Evolutionary conservation across 768 basidiomycete species (phyloP), one percentile per base, ranked within the genome.

Genomic region (Kwoniella pini): DNA sequence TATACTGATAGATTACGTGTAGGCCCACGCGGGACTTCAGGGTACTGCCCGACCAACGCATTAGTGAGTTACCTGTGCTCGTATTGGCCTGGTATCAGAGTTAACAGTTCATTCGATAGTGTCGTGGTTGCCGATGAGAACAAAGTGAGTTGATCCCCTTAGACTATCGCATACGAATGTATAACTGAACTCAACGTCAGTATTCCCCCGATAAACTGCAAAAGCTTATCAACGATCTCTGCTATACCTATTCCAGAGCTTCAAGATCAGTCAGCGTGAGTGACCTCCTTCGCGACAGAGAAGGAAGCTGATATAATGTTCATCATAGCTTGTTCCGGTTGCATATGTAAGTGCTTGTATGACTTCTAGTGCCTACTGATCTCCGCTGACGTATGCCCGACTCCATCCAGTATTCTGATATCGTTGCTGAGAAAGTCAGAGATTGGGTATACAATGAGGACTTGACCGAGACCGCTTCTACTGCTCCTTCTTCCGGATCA

Each of bases 41-140:
- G 76, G 76, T 22, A 78, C 76, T 2, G 74, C 76, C 7, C 44
- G 68, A n/a, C 74, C 76, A 1, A 78, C 76, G 12, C 76, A 77
- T 46, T 74, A 75, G 67, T 71, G 27, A 53, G 70, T n/a, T n/a
- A n/a, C n/a, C n/a, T n/a, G n/a, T n/a, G n/a, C n/a, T n/a, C n/a
- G n/a, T n/a, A n/a, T n/a, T n/a, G n/a, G n/a, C n/a, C n/a, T n/a
- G n/a, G n/a, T n/a, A n/a, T n/a, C n/a, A n/a, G n/a, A n/a, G n/a
- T n/a, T n/a, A n/a, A n/a, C 50, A 12, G 9, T 7, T 24, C 38
- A n/a, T 6, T 12, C 13, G 17, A 28, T 22, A 15, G 36, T 53
- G 30, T 51, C 42, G 38, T 67, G 22, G 48, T 57, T 10, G 68
- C 61, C 2, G 70, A 74, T 57, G 72, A 74, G 38, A 69, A 65